Percentiles rank a stretch among this genome's conserved stretches.
These are phyloP conservation scores for Nicotiana tabacum DNA, from an alignment of 257 asterid genomes.

Conservation along the genomic window DNA sequence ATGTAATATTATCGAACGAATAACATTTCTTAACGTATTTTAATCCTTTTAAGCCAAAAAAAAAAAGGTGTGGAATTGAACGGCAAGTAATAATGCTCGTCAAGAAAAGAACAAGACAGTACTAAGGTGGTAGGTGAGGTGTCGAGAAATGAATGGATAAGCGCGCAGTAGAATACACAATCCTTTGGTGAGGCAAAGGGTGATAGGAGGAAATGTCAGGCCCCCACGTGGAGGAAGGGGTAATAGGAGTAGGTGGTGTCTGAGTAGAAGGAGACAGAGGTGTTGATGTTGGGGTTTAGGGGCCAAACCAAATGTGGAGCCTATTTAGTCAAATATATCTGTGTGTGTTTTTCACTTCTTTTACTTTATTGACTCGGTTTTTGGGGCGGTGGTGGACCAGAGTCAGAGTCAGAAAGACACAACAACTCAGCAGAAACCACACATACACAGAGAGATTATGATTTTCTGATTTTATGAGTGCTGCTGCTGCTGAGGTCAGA, in stretches of 20 bases:
- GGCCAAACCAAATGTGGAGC: conserved; percentile 1
- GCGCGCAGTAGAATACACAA: too few species aligned
- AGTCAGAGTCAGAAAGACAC: neutral
- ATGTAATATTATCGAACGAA: too few species aligned
- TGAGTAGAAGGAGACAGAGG: conserved; percentile 61
- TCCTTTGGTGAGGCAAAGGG: too few species aligned
- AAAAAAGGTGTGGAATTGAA: too few species aligned
- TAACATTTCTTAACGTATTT: too few species aligned
- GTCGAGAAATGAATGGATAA: neutral
- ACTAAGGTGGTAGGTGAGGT: neutral
- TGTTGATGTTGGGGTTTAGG: conserved; percentile 10
- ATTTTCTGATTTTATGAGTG: neutral
- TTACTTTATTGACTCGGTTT: neutral
- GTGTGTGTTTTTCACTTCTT: neutral
- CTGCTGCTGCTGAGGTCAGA: neutral
- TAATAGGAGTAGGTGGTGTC: conserved; percentile 58
- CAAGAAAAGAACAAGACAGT: too few species aligned
- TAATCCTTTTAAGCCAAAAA: too few species aligned
- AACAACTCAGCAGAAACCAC: neutral
- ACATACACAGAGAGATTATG: neutral
- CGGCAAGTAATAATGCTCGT: too few species aligned
- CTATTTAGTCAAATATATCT: too few species aligned
- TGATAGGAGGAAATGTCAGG: conserved; percentile 12
- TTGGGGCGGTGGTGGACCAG: neutral
- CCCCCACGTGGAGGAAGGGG: conserved; percentile 53